Conservation (phyloP, 2,329 filamentous ascomycete genomes). For the Xylaria polymorpha region DNA sequence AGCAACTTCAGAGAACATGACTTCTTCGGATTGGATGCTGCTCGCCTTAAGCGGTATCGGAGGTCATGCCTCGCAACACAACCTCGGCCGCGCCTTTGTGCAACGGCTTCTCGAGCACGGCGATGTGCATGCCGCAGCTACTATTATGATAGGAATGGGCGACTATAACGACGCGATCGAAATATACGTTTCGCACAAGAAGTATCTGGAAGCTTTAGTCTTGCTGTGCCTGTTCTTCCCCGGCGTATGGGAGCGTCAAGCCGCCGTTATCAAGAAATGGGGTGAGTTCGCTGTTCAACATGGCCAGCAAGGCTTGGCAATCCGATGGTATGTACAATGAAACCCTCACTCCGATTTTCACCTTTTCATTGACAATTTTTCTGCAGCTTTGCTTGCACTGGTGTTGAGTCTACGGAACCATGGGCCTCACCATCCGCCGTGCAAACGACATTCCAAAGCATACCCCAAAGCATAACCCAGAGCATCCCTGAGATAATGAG, state of each 20-base stretch:
- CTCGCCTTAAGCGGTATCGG: constrained; percentile 91
- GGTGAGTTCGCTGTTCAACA: constrained; percentile 90
- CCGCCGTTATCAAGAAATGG: constrained; percentile 91
- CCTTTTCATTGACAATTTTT: constrained; percentile 34
- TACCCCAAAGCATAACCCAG: constrained; percentile 63
- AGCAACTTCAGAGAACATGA: constrained; percentile 85
- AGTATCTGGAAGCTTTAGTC: constrained; percentile 92
- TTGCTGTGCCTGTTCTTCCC: constrained; percentile 86
- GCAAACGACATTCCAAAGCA: constrained; percentile 67
- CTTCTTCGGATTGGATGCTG: constrained; percentile 96
- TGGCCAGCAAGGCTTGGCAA: constrained; percentile 88
- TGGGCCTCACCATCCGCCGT: constrained; percentile 87
- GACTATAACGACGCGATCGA: constrained; percentile 96
- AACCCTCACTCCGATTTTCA: background rate
- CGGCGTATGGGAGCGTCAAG: constrained; percentile 89
- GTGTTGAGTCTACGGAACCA: constrained; percentile 83
- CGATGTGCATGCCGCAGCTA: constrained; percentile 90
- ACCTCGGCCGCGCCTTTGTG: constrained; percentile 89
- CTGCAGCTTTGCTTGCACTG: constrained; percentile 84
- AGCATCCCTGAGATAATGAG: constrained; percentile 72
- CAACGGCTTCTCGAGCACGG: constrained; percentile 89
- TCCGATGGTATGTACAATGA: constrained; percentile 73
- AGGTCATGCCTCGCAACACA: constrained; percentile 81
- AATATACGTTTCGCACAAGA: constrained; percentile 90
- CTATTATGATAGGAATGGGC: constrained; percentile 91